phyloP scores from a whole-genome alignment of 441 rosid genomes.

The Mallotus repandus region DNA sequence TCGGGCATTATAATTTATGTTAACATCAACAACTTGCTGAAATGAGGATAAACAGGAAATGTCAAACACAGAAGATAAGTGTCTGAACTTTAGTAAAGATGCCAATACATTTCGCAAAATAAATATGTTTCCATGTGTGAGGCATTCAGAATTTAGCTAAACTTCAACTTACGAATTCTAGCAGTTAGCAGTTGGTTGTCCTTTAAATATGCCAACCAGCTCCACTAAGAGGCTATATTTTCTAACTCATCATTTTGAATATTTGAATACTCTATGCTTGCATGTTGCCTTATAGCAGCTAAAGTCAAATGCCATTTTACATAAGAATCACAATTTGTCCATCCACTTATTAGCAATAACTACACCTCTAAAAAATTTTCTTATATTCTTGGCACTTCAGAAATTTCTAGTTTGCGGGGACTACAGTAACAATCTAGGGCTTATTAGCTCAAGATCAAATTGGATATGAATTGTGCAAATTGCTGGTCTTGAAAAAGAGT shows the following conservation, averaged over 20 bases:
- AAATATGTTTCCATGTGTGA: neutral
- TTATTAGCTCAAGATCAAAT: neutral
- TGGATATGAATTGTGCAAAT: conserved; percentile 6
- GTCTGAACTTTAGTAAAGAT: neutral
- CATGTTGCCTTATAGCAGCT: neutral
- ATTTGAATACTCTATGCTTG: neutral
- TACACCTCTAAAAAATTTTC: neutral
- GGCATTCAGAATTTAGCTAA: neutral
- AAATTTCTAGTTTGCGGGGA: neutral
- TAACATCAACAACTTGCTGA: conserved; percentile 66
- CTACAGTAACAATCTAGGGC: neutral
- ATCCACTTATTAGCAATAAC: neutral
- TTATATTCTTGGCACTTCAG: neutral
- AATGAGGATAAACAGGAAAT: conserved; percentile 20
- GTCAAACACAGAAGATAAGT: conserved; percentile 16
- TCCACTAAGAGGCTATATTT: neutral
- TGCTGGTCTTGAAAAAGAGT: conserved; percentile 12
- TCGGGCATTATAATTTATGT: conserved; percentile 62
- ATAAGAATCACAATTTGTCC: neutral
- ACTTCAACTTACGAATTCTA: neutral
- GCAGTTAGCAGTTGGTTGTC: neutral
- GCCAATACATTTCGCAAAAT: neutral
- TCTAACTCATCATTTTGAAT: neutral
- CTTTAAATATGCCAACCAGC: neutral
- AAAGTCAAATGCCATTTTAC: neutral